phyloP scores from a whole-genome alignment of 192 early-diverging fungal species.

The Coemansia sp. region DNA sequence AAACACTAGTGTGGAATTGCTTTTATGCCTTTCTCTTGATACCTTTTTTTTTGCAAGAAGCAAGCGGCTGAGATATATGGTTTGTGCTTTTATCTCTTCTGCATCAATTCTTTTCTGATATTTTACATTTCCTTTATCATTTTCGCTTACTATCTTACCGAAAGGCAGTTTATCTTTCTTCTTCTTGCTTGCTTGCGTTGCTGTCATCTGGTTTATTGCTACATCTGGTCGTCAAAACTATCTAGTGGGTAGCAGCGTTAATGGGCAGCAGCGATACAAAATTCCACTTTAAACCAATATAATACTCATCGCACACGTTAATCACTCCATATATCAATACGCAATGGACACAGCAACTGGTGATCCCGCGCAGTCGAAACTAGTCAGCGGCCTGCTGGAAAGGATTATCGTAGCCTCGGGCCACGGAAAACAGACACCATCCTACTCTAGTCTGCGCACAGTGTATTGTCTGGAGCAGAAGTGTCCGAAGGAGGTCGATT shows the following conservation, averaged over 20 bases:
- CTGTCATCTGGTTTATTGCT: too few relatives aligned
- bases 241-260: neutral
- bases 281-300: neutral
- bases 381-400: neutral
- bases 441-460: neutral
- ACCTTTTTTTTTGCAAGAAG: too few relatives aligned
- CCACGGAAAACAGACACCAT: slow-evolving; percentile 1
- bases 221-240: neutral
- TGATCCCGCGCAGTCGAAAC: neutral
- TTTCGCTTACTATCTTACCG: neutral
- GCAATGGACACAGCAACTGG: neutral
- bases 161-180: neutral
- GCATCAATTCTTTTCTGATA: neutral
- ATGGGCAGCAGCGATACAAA: neutral
- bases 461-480: slow-evolving; percentile 9
- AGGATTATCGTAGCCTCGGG: neutral
- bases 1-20: too few relatives aligned
- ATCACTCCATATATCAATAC: neutral
- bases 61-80: too few relatives aligned
- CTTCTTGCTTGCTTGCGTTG: neutral
- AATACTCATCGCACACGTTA: too few relatives aligned
- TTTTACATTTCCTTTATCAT: neutral
- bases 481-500: slow-evolving; percentile 15
- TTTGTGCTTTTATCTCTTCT: too few relatives aligned
- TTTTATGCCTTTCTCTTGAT: too few relatives aligned